Evolutionary conservation across 352 stramenopile species (phyloP), one percentile per base, ranked within the genome.

Genomic region (Phytophthora kernoviae): DNA sequence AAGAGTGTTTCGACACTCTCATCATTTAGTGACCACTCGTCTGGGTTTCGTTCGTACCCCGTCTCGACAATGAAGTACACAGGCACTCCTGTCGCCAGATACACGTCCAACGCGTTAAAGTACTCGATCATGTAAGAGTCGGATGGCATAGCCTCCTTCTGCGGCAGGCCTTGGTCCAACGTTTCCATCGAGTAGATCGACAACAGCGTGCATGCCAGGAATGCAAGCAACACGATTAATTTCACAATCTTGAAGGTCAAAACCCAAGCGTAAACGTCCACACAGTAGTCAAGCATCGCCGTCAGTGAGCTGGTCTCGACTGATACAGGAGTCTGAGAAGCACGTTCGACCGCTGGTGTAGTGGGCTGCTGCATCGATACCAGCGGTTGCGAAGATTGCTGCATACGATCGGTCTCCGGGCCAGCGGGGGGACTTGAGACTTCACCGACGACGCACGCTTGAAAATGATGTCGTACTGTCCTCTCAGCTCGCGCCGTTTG

Each of bases 11-110:
- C 61, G 0, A 80, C 75, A 33, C 41, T 66, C 32, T 77, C 52
- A 26, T 89, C 65, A 30, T 81, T 77, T 17, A 86, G 54, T 22
- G 77, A 59, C 42, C 79, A 89, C 18, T 46, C 41, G 18, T 75
- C 60, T 18, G 78, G 78, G 46, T 89, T 87, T 18, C 67, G 57
- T 12, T 65, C 73, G 37, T 86, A 81, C 8, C 77, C 79, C 24
- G 64, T 65, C 47, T 89, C 77, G 37, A 89, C 73, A 33, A 89
- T 79, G 36, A 84, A 89, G 64, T 84, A 89, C 40, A 89, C 73
- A 2, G 79, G 79, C 9, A 73, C 54, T 50, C 79, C 79, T 15
- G 79, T 89, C 26, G 75, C 75, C 17, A 87, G 50, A 20, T 86
- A 83, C 21, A 58, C 57, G 27, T 89, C 76, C 20, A 88, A 49